These are phyloP conservation scores for Ganoderma resinaceum DNA, from an alignment of 1,284 basidiomycete genomes.

Conservation along the genomic window DNA sequence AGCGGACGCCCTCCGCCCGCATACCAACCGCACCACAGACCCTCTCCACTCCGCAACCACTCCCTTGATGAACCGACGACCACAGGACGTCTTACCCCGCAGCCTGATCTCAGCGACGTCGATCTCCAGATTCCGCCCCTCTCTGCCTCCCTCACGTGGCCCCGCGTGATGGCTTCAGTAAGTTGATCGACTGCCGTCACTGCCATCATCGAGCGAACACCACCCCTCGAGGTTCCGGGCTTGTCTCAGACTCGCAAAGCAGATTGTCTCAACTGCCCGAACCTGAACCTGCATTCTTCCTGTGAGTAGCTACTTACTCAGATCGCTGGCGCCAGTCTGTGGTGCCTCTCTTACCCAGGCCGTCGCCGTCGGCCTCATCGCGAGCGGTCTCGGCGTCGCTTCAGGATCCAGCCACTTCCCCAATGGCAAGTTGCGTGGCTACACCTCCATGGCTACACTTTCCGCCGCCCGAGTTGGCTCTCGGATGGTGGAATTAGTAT, in stretches of 20 bases:
- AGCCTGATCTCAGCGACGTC: background rate
- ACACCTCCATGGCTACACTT: background rate
- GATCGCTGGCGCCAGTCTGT: background rate
- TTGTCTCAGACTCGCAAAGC: background rate
- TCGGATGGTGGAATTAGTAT: background rate
- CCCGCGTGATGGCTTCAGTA: conserved; percentile 18
- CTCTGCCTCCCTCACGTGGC: conserved; percentile 1
- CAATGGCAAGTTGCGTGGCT: background rate
- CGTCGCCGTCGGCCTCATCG: background rate
- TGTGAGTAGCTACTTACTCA: background rate
- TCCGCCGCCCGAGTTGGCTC: background rate
- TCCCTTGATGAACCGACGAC: background rate
- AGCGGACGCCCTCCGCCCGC: background rate
- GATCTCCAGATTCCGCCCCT: conserved; percentile 15
- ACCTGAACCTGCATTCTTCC: background rate
- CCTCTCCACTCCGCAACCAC: conserved; percentile 1
- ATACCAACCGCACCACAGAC: conserved; percentile 2
- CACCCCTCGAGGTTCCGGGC: background rate
- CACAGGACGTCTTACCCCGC: conserved; percentile 12
- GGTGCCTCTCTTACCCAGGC: background rate
- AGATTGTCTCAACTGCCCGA: background rate
- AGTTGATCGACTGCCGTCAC: conserved; percentile 23
- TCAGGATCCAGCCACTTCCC: background rate
- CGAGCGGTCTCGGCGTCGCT: background rate
- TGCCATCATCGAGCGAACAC: background rate